Evolutionary conservation across 306 rosid species (phyloP).

Genomic region (Prunus mongolica): DNA sequence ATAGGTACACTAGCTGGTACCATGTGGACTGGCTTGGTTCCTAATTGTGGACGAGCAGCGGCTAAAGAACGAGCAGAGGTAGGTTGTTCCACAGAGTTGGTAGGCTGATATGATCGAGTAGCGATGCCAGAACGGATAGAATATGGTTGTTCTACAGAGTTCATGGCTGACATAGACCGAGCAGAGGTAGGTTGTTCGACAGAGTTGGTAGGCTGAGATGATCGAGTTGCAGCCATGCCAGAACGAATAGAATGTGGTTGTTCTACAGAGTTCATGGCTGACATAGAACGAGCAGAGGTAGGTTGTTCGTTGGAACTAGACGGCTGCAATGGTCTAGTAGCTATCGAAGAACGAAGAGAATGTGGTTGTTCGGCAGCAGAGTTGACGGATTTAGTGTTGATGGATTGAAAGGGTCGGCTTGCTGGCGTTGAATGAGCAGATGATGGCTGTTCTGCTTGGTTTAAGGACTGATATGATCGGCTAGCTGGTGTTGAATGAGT

Average conservation of each 20-base stretch:
- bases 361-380: neutral
- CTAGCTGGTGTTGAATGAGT: conserved; percentile 29
- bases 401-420: neutral
- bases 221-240: neutral
- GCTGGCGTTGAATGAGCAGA: conserved; percentile 2
- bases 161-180: neutral
- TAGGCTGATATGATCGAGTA: neutral
- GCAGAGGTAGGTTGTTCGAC: conserved; percentile 15
- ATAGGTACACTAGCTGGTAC: conserved; percentile 70
- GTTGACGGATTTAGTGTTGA: neutral
- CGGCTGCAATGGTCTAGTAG: neutral
- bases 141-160: neutral
- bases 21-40: conserved; percentile 56
- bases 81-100: conserved; percentile 11
- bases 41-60: conserved; percentile 40
- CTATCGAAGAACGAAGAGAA: neutral
- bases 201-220: neutral
- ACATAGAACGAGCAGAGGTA: neutral
- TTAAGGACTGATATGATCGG: conserved; percentile 30
- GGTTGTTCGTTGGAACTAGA: neutral
- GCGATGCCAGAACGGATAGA: neutral
- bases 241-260: conserved; percentile 7
- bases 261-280: neutral
- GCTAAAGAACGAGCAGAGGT: conserved; percentile 17
- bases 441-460: conserved; percentile 20